Evolutionary conservation across 371 early-diverging fungal genomes (phyloP).

Genomic region (Homolaphlyctis polyrhiza): DNA sequence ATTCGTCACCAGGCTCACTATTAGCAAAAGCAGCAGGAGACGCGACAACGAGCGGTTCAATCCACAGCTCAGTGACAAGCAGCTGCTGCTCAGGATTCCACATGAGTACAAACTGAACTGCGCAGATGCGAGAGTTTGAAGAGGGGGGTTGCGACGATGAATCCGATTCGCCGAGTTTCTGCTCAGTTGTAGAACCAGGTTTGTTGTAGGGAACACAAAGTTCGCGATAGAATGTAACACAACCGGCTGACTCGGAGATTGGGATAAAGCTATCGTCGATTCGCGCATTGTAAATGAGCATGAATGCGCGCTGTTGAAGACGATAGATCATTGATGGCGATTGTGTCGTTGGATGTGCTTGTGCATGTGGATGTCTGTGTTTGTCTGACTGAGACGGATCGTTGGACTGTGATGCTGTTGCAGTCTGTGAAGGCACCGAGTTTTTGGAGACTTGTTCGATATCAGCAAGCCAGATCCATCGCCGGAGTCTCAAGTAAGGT

Average conservation of each 20-base stretch:
- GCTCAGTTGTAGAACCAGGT: no score
- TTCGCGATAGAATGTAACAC: conserved; percentile 64
- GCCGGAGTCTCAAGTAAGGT: conserved; percentile 53
- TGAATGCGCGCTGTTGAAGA: conserved; percentile 61
- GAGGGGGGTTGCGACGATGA: neutral
- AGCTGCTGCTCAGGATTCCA: conserved; percentile 45
- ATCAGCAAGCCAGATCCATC: conserved; percentile 68
- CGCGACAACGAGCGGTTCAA: conserved; percentile 54
- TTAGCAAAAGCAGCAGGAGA: conserved; percentile 10
- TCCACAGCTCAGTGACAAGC: conserved; percentile 67
- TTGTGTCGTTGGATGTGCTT: no score
- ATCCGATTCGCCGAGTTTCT: no score
- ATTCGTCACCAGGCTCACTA: no score
- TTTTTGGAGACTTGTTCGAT: no score
- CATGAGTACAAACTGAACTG: conserved; percentile 60
- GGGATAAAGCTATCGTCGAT: conserved; percentile 57
- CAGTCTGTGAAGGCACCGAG: no score
- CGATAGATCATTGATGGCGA: conserved; percentile 21
- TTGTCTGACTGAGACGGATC: neutral
- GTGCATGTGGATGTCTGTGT: no score
- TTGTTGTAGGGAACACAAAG: conserved; percentile 22
- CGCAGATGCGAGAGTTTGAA: conserved; percentile 18
- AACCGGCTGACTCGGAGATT: conserved; percentile 43
- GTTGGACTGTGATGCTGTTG: no score
- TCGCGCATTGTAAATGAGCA: conserved; percentile 54